Evolutionary conservation across 306 rosid species (phyloP).

Genomic region (Prunus fruticosa): DNA sequence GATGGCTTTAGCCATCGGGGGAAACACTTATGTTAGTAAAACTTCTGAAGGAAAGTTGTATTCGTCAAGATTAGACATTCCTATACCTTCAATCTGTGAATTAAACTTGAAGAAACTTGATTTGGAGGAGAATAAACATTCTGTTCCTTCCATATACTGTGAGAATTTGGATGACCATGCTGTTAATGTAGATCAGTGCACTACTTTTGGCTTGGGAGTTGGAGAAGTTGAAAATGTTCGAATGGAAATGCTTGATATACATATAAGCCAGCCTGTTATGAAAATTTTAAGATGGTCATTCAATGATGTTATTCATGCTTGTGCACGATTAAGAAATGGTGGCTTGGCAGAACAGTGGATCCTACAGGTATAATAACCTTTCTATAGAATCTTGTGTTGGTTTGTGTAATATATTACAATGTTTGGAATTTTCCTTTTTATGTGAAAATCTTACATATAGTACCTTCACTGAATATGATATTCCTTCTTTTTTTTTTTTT

Average conservation of each 20-base stretch:
- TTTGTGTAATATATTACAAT: conserved; percentile 7
- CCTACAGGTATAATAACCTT: conserved; percentile 48
- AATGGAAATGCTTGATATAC: conserved; percentile 21
- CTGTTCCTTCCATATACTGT: conserved; percentile 18
- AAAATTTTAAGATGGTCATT: conserved; percentile 59
- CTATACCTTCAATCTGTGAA: conserved; percentile 55
- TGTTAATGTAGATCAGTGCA: conserved; percentile 23
- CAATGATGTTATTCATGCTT: conserved; percentile 57
- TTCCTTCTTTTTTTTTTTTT: too few species aligned
- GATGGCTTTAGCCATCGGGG: conserved; percentile 52
- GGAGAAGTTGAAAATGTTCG: conserved; percentile 28
- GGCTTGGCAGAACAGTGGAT: conserved; percentile 57
- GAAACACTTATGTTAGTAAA: conserved; percentile 29
- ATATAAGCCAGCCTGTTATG: conserved; percentile 21
- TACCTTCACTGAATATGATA: background rate
- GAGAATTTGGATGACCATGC: conserved; percentile 25
- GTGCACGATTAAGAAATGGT: conserved; percentile 41
- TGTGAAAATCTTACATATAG: background rate
- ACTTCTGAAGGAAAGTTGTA: conserved; percentile 36
- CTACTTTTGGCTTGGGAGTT: conserved; percentile 24
- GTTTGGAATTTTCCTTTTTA: background rate
- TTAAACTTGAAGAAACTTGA: conserved; percentile 30
- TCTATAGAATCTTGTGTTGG: conserved; percentile 15
- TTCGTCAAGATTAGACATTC: conserved; percentile 66
- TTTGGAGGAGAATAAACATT: conserved; percentile 33